Percentiles rank a stretch among this genome's conserved stretches.
Conservation (phyloP, 2,329 filamentous ascomycete species). For the Emydomyces testavorans region DNA sequence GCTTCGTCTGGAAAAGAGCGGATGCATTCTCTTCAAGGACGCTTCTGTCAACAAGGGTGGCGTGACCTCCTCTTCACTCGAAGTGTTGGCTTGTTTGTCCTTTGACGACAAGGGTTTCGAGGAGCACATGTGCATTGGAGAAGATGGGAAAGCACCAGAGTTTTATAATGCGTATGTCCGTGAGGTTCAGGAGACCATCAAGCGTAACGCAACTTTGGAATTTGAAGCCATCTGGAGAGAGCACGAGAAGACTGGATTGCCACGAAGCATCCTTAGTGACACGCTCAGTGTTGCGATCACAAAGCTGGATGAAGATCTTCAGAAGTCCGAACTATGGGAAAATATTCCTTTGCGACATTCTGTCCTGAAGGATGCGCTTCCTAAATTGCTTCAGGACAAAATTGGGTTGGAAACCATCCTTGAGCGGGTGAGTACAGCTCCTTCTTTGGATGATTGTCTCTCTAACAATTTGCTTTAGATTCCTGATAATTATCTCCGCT, state of each 20-base stretch:
- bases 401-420: slow-evolving; percentile 85
- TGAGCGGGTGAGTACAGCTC: slow-evolving; percentile 48
- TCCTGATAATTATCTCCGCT: slow-evolving; percentile 79
- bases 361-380: slow-evolving; percentile 75
- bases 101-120: slow-evolving; percentile 85
- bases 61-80: slow-evolving; percentile 91
- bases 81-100: slow-evolving; percentile 85
- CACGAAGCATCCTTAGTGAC: slow-evolving; percentile 81
- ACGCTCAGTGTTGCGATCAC: slow-evolving; percentile 86
- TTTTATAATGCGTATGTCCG: slow-evolving; percentile 94
- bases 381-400: slow-evolving; percentile 70
- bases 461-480: slow-evolving; percentile 41
- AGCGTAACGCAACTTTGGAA: slow-evolving; percentile 81
- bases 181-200: slow-evolving; percentile 80
- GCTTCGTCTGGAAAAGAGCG: slow-evolving; percentile 85
- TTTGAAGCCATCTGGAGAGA: slow-evolving; percentile 99
- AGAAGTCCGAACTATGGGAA: slow-evolving; percentile 83
- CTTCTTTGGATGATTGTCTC: neutral
- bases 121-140: slow-evolving; percentile 80
- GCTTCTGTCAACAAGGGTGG: slow-evolving; percentile 97
- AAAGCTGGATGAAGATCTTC: slow-evolving; percentile 90
- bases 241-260: slow-evolving; percentile 64
- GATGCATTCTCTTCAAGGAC: slow-evolving; percentile 92
- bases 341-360: slow-evolving; percentile 65
- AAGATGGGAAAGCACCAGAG: slow-evolving; percentile 64